A percentile compares a stretch with the other conserved stretches of the same genome.
Evolutionary conservation across 2,329 filamentous ascomycete species (phyloP).

Genomic region (Xylaria digitata): DNA sequence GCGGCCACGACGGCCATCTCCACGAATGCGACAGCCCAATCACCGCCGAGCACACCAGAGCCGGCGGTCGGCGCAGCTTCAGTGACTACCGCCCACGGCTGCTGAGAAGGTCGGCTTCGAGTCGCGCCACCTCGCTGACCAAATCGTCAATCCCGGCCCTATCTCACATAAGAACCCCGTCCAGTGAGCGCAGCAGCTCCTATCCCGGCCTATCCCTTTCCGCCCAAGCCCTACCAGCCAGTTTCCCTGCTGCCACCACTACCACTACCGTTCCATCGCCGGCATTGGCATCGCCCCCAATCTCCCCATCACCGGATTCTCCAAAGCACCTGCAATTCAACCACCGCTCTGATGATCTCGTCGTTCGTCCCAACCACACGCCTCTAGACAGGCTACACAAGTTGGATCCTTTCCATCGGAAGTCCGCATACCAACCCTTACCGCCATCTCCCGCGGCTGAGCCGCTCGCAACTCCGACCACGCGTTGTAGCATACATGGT

Average conservation of each 20-base stretch:
- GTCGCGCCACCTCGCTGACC: constrained; percentile 43
- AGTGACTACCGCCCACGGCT: constrained; percentile 37
- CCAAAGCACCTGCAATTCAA: constrained; percentile 28
- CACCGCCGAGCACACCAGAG: constrained; percentile 24
- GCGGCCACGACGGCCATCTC: constrained; percentile 29
- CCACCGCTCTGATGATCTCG: constrained; percentile 34
- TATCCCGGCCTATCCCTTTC: constrained; percentile 18
- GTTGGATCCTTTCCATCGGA: constrained; percentile 39
- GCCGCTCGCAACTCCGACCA: constrained; percentile 35
- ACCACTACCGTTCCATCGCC: constrained; percentile 29
- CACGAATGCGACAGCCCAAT: constrained; percentile 27
- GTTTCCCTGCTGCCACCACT: neutral
- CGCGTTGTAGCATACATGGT: constrained; percentile 39
- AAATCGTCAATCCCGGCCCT: constrained; percentile 30
- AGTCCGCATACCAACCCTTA: constrained; percentile 29
- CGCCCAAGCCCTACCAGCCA: constrained; percentile 16
- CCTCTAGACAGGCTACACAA: constrained; percentile 37
- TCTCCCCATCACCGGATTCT: constrained; percentile 33
- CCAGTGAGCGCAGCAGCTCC: constrained; percentile 40
- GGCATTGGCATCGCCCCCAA: constrained; percentile 37
- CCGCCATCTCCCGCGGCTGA: constrained; percentile 28
- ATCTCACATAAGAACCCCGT: constrained; percentile 40
- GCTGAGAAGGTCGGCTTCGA: constrained; percentile 43
- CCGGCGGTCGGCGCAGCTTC: constrained; percentile 28
- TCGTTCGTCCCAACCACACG: constrained; percentile 29